Evolutionary conservation across 2,329 filamentous ascomycete species (phyloP), one percentile per base, ranked within the genome.

Genomic region (Colletotrichum sp.): DNA sequence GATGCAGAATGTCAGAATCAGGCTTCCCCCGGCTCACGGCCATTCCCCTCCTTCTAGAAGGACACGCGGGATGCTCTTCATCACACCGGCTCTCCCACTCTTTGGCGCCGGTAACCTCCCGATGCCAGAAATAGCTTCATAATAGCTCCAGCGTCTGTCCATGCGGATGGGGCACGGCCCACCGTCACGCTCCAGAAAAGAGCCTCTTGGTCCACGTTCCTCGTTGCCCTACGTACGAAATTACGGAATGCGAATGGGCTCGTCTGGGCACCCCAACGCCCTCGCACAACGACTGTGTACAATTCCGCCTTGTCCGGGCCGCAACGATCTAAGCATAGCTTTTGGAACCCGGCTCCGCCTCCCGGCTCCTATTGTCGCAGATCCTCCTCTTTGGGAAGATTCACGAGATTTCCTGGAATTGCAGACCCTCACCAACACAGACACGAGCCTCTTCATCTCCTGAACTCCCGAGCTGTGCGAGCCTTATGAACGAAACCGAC

Each of bases 121-220:
- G 70, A 68, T 59, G 64, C 74, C 64, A 73, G 64, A 76, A 74
- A 76, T 76, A 76, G 70, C 64, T 63, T 74, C 57, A 24, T 30
- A 28, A 39, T 34, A 26, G 10, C 52, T 68, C 34, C n/a, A 52
- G 44, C n/a, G 57, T 68, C 13, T n/a, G 39, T 66, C 68, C 36
- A 62, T 36, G 55, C 69, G 39, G 52, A 64, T 68, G 69, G 39
- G 18, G 63, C 63, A 49, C 52, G 69, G 57, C 34, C 63, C 73
- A 63, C 69, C 44, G 62, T 24, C 63, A 62, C 36, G 12, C 63
- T 57, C 72, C 39, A 52, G 72, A 44, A 44, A 57, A 65, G 71
- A 65, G 59, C 71, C 71, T 74, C 60, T 52, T 21, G 67, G 59
- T 55, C 67, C 72, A 75, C 67, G 49, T 65, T 49, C n/a, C 68